phyloP scores from a whole-genome alignment of 805 yeast species.

The Lipomyces chichibuensis region DNA sequence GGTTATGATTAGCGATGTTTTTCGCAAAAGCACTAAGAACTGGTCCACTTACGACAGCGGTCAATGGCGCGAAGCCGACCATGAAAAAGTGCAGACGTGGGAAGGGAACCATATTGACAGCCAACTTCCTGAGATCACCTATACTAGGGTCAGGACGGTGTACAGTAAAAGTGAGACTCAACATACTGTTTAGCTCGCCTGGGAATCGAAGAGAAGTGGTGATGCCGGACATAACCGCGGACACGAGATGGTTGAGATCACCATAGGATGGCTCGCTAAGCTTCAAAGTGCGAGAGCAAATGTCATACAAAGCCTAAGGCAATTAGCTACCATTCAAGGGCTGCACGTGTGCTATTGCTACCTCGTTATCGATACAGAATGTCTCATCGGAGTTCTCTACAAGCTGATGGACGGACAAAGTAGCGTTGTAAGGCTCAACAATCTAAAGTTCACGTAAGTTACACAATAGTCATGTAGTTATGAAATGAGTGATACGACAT shows the following conservation, averaged over 20 bases:
- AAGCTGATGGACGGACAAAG: constrained; percentile 87
- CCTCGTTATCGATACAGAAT: constrained; percentile 90
- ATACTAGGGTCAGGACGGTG: not conserved
- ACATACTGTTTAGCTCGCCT: constrained; percentile 73
- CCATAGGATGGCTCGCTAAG: constrained; percentile 75
- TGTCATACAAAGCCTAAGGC: constrained; percentile 73
- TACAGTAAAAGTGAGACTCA: not conserved
- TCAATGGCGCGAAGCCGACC: constrained; percentile 93
- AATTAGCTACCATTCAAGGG: not conserved
- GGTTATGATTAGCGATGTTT: not conserved
- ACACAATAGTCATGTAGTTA: not conserved
- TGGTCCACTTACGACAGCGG: constrained; percentile 49
- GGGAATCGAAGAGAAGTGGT: constrained; percentile 95
- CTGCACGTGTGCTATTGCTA: not conserved
- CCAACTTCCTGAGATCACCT: constrained; percentile 88
- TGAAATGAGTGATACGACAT: not conserved
- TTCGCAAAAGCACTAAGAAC: constrained; percentile 39
- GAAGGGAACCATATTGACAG: constrained; percentile 93
- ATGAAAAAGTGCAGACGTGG: constrained; percentile 95
- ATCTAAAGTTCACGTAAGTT: constrained; percentile 40
- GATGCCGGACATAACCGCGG: constrained; percentile 93
- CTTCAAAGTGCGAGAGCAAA: constrained; percentile 83
- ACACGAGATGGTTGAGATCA: constrained; percentile 81
- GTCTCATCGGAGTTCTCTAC: constrained; percentile 92
- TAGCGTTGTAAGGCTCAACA: constrained; percentile 94